A percentile compares a stretch with the other conserved stretches of the same genome.
Conservation (phyloP, 345 rosid genomes). For the Eucalyptus viminalis region DNA sequence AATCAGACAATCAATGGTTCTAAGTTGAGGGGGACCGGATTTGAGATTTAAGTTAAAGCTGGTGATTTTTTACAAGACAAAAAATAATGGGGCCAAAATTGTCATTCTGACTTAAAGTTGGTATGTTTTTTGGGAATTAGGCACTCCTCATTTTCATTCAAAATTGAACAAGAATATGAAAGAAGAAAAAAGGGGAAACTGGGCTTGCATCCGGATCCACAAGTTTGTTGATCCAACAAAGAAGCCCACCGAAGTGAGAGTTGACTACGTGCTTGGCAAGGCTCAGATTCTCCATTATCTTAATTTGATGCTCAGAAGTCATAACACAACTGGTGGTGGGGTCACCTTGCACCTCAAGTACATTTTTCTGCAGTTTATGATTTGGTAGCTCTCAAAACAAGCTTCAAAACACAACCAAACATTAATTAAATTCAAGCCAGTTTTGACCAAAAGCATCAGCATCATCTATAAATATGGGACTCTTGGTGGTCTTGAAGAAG, state of each 20-base stretch:
- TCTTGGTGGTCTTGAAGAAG: neutral
- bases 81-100: neutral
- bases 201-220: neutral
- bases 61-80: neutral
- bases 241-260: neutral
- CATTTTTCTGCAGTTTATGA: neutral
- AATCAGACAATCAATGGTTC: neutral
- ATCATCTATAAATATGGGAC: neutral
- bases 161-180: neutral
- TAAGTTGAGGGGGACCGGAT: neutral
- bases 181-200: neutral
- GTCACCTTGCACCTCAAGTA: neutral
- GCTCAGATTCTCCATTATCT: neutral
- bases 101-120: neutral
- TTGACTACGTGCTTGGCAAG: neutral
- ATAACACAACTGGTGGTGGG: neutral
- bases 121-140: too few species aligned
- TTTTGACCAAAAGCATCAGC: neutral
- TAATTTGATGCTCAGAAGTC: neutral
- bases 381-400: neutral
- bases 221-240: neutral
- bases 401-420: neutral
- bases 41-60: neutral
- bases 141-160: neutral
- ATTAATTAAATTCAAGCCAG: neutral